Evolutionary conservation across 768 basidiomycete genomes (phyloP).

Genomic region (Phylloporus sp.): DNA sequence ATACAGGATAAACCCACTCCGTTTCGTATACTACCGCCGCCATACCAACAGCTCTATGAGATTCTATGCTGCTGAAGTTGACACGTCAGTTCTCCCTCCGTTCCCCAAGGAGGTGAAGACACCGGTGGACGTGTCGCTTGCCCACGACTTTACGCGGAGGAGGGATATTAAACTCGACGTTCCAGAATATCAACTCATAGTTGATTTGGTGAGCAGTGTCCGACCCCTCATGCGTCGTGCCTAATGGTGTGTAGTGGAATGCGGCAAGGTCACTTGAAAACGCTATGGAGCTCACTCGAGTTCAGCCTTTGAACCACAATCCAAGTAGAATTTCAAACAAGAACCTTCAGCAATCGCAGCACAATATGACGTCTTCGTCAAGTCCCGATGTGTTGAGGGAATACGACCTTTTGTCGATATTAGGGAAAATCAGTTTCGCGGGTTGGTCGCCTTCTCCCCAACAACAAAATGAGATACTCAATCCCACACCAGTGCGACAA

Average conservation of each 20-base stretch:
- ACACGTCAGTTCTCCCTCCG: conserved; percentile 24
- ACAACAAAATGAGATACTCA: neutral
- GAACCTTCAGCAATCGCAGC: conserved; percentile 6
- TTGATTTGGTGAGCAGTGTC: conserved; percentile 38
- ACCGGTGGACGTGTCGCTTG: conserved; percentile 28
- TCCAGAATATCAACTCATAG: conserved; percentile 25
- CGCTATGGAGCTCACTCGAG: conserved; percentile 14
- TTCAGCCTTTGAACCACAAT: neutral
- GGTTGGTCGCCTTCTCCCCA: conserved; percentile 13
- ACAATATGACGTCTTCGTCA: neutral
- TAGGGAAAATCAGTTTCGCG: conserved; percentile 23
- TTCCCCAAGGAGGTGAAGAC: conserved; percentile 14
- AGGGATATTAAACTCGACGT: conserved; percentile 4
- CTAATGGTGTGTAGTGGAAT: conserved; percentile 37
- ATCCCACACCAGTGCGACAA: conserved; percentile 46
- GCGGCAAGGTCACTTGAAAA: conserved; percentile 35
- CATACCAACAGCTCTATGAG: conserved; percentile 53
- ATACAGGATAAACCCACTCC: conserved; percentile 15
- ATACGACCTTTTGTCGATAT: conserved; percentile 2
- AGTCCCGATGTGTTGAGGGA: neutral
- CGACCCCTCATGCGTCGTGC: neutral
- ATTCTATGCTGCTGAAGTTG: conserved; percentile 53
- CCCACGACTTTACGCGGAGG: conserved; percentile 37
- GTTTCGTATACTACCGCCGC: conserved; percentile 47
- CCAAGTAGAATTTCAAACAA: neutral